A percentile compares a stretch with the other conserved stretches of the same genome.
phyloP scores from a whole-genome alignment of 2,329 filamentous ascomycete species.

The Arthroderma sp. region DNA sequence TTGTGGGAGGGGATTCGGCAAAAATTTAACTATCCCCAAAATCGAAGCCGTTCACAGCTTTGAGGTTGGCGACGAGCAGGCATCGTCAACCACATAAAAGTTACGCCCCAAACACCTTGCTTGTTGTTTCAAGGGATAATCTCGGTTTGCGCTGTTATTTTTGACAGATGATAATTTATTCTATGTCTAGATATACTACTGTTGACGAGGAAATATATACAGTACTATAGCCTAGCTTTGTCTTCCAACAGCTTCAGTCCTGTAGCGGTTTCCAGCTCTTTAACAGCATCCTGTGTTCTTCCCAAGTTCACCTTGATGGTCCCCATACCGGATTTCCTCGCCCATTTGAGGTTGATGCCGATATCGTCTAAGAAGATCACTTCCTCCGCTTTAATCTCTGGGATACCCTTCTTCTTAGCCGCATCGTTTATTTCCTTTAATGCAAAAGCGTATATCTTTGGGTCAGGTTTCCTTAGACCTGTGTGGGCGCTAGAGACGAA shows the following conservation, averaged over 20 bases:
- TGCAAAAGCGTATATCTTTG: conserved; percentile 64
- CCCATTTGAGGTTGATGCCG: conserved; percentile 79
- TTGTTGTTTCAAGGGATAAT: too few relatives aligned
- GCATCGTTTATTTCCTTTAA: conserved; percentile 52
- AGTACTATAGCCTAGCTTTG: conserved; percentile 22
- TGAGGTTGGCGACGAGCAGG: conserved; percentile 28
- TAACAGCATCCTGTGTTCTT: conserved; percentile 65
- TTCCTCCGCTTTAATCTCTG: conserved; percentile 47
- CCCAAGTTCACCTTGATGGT: conserved; percentile 80
- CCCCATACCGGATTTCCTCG: conserved; percentile 56
- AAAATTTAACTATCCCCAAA: conserved; percentile 11
- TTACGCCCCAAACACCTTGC: too few relatives aligned
- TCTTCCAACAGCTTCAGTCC: conserved; percentile 42
- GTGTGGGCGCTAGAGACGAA: conserved; percentile 80
- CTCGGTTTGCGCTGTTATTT: too few relatives aligned
- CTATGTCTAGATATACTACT: too few relatives aligned
- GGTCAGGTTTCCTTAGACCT: conserved; percentile 76
- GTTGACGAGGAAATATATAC: too few relatives aligned
- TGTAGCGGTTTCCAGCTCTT: conserved; percentile 61
- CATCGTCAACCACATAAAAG: background rate
- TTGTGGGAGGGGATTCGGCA: conserved; percentile 29
- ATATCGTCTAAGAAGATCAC: conserved; percentile 89
- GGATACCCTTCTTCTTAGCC: conserved; percentile 44
- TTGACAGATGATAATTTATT: too few relatives aligned
- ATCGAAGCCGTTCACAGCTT: conserved; percentile 13